Evolutionary conservation across 768 basidiomycete species (phyloP), one percentile per base, ranked within the genome.

Genomic region (Lactifluus volemus): DNA sequence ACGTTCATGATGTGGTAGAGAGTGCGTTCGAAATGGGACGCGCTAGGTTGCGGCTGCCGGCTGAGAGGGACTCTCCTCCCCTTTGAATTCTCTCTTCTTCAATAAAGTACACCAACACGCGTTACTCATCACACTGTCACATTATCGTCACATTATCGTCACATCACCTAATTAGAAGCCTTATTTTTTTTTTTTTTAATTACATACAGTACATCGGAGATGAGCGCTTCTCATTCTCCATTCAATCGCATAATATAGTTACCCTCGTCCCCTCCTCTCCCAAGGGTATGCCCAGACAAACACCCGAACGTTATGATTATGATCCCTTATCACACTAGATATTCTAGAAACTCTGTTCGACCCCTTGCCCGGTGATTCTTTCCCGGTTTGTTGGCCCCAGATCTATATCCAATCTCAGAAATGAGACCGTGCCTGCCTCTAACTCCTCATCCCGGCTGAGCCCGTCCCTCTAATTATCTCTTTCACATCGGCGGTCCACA

Each of bases 1-100:
- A 82, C 75, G 71, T 74, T 72, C 78, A 82, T 82, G 63, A 82
- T 82, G 25, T 25, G 63, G 67, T 69, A 63, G 64, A 21, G 49
- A 63, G 50, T 59, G 56, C 64, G 67, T 57, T 53, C 21, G 41
- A 38, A 53, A 63, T 30, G 53, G 53, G 57, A 59, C 55, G 54
- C 45, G 64, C 44, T 55, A 25, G 44, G 57, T 53, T 52, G 12
- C 8, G 38, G 9, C 38, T 38, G 25, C 25, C 25, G 25, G 25
- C 25, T 25, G 25, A 25, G 55, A 55, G 55, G 59, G 57, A 55
- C 53, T 53, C 59, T 66, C 52, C 29, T 38, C 38, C 65, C 47
- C 55, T 10, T 59, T 55, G 59, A 58, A 47, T 50, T 65, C 19
- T 53, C 51, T 56, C 49, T 38, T 61, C 42, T 51, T 63, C 44